Conservation (phyloP, 139 green algal species). For the Tetraselmis striata region DNA sequence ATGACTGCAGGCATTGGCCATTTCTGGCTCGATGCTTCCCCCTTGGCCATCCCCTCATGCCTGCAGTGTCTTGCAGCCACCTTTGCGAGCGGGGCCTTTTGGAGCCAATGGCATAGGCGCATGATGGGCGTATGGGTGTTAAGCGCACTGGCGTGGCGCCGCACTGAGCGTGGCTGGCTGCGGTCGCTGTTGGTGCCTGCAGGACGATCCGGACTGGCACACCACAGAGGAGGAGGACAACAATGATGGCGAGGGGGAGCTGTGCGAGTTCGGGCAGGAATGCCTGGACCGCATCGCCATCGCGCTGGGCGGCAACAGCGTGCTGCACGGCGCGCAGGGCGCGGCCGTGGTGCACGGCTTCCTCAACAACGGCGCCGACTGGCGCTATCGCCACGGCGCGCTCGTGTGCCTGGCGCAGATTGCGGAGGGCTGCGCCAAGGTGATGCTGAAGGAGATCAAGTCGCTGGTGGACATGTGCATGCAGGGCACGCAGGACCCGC, state of each 20-base stretch:
- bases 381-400: conserved; percentile 84
- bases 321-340: conserved; percentile 70
- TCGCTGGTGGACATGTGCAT: conserved; percentile 78
- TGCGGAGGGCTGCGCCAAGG: conserved; percentile 92
- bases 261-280: conserved; percentile 67
- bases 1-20: too few species aligned
- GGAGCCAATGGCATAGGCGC: too few species aligned
- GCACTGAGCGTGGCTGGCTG: too few species aligned
- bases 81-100: too few species aligned
- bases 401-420: conserved; percentile 93
- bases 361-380: conserved; percentile 52
- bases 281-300: conserved; percentile 90
- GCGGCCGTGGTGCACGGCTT: conserved; percentile 62
- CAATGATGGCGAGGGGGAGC: conserved; percentile 67
- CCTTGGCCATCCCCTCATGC: too few species aligned
- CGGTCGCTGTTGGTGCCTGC: too few species aligned
- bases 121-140: too few species aligned
- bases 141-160: too few species aligned
- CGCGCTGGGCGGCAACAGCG: conserved; percentile 78
- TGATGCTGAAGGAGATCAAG: conserved; percentile 71
- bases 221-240: conserved; percentile 57
- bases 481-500: conserved; percentile 57
- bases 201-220: conserved; percentile 84
- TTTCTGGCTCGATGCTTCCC: too few species aligned
- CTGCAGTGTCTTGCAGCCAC: too few species aligned